Percentiles rank a stretch among this genome's conserved stretches.
Conservation (phyloP, 1,139 yeast genomes). For the Lodderomyces parapsilosis region DNA sequence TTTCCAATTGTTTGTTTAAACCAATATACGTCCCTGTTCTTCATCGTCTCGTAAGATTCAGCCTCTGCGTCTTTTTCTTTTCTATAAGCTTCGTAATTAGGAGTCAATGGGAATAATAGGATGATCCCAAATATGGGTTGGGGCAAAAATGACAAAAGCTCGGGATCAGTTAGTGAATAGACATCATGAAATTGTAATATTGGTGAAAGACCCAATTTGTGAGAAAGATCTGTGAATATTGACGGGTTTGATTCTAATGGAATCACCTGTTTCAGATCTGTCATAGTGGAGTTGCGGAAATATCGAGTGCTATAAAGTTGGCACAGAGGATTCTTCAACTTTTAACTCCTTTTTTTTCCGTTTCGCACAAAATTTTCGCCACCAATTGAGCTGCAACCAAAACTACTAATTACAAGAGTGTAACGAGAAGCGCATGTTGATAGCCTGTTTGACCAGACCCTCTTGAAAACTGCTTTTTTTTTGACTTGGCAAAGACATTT, state of each 20-base stretch:
- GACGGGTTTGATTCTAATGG: conserved; percentile 92
- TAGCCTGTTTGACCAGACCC: too few relatives aligned
- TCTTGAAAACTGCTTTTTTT: too few relatives aligned
- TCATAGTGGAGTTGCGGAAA: neutral
- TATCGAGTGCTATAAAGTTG: too few relatives aligned
- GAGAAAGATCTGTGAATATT: conserved; percentile 72
- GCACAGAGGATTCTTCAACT: too few relatives aligned
- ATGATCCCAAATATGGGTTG: conserved; percentile 77
- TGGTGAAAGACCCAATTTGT: conserved; percentile 63
- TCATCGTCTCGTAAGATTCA: conserved; percentile 19
- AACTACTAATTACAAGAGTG: too few relatives aligned
- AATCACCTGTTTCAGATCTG: conserved; percentile 44
- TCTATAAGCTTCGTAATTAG: conserved; percentile 55
- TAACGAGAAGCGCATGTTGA: too few relatives aligned
- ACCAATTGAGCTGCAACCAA: too few relatives aligned
- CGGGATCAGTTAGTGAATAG: conserved; percentile 79
- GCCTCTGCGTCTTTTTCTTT: conserved; percentile 26
- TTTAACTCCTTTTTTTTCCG: too few relatives aligned
- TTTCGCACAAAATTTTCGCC: too few relatives aligned
- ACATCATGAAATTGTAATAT: conserved; percentile 73
- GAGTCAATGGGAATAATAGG: conserved; percentile 77
- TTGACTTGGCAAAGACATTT: too few relatives aligned
- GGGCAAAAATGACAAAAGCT: conserved; percentile 73
- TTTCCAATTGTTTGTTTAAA: conserved; percentile 80
- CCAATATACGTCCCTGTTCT: conserved; percentile 49